Conservation (phyloP, 2,329 filamentous ascomycete genomes). For the Colletotrichum kahawae region DNA sequence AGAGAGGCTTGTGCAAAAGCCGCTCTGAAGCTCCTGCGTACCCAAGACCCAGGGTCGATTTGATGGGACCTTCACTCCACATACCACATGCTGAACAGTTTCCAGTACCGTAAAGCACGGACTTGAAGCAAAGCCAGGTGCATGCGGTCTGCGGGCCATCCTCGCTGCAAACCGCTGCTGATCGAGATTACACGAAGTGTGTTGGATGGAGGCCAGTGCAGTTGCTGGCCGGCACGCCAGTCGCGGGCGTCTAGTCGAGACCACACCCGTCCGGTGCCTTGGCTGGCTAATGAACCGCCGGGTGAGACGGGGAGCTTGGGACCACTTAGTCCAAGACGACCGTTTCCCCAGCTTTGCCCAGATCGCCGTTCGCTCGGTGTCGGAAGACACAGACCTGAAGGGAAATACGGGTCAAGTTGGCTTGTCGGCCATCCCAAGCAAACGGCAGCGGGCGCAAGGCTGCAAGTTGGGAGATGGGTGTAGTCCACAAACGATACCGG, state of each 20-base stretch:
- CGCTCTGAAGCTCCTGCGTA: not conserved
- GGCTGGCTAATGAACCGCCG: not conserved
- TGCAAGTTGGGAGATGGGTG: not conserved
- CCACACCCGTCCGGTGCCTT: not conserved
- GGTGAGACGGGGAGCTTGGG: not conserved
- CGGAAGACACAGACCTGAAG: not conserved
- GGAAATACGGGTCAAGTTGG: not conserved
- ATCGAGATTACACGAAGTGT: not conserved
- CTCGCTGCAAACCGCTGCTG: not conserved
- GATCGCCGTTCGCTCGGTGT: not conserved
- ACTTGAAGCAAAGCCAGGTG: not conserved
- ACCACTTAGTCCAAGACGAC: not conserved
- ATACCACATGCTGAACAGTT: slow-evolving; percentile 3
- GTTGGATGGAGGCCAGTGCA: not conserved
- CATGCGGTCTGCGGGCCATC: not conserved
- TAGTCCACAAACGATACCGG: not conserved
- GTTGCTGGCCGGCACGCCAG: not conserved
- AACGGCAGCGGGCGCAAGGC: not conserved
- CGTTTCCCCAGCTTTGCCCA: not conserved
- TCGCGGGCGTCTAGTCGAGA: not conserved
- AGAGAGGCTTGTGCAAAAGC: not conserved
- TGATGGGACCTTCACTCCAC: slow-evolving; percentile 11
- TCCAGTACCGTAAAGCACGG: not conserved
- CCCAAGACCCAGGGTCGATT: not conserved
- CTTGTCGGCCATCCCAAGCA: not conserved